Percentiles rank a stretch among this genome's conserved stretches.
phyloP scores from a whole-genome alignment of 257 asterid species.

The Anisodus acutangulus region DNA sequence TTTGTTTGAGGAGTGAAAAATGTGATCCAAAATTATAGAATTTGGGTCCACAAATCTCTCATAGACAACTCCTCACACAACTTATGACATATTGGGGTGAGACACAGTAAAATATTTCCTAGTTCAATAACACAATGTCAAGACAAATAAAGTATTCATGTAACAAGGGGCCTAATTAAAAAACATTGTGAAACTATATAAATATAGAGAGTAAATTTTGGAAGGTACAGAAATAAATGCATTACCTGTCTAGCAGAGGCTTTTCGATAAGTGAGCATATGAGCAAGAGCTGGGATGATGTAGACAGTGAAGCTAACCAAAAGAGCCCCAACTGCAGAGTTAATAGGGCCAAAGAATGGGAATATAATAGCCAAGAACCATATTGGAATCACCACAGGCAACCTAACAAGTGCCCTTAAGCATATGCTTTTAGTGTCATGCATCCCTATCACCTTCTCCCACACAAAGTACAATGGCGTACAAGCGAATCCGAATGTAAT shows the following conservation, averaged over 20 bases:
- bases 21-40: background rate
- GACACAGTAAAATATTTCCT: background rate
- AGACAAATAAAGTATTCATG: background rate
- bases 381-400: constrained; percentile 88
- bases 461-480: constrained; percentile 41
- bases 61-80: background rate
- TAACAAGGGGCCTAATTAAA: background rate
- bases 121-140: background rate
- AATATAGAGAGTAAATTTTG: background rate
- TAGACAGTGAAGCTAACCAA: constrained; percentile 94
- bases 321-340: constrained; percentile 93
- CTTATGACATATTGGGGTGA: background rate
- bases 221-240: background rate
- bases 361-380: constrained; percentile 95
- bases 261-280: constrained; percentile 82
- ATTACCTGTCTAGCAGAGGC: constrained; percentile 81
- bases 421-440: constrained; percentile 84
- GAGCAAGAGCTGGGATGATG: constrained; percentile 87
- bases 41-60: background rate
- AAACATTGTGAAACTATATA: background rate
- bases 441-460: constrained; percentile 83
- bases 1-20: too few relatives aligned
- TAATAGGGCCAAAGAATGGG: constrained; percentile 94
- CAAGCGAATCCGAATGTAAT: constrained; percentile 95
- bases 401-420: constrained; percentile 77